Conservation (phyloP, 1,284 basidiomycete genomes). For the Sanghuangporus baumii region DNA sequence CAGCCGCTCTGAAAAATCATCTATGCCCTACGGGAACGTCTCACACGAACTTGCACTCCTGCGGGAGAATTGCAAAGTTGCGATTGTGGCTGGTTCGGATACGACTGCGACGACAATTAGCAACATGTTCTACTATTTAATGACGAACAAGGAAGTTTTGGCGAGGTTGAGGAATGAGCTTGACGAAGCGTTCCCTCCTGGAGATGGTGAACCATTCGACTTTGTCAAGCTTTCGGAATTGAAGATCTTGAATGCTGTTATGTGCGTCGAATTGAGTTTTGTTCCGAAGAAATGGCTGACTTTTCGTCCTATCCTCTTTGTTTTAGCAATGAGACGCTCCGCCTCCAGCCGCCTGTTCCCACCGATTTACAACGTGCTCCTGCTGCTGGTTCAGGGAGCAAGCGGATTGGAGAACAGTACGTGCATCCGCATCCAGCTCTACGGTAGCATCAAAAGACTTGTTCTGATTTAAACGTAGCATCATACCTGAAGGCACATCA, state of each 20-base stretch:
- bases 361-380: slow-evolving; percentile 14
- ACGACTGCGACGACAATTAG: slow-evolving; percentile 29
- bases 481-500: slow-evolving; percentile 43
- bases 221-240: slow-evolving; percentile 22
- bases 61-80: slow-evolving; percentile 28
- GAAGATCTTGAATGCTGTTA: slow-evolving; percentile 29
- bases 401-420: slow-evolving; percentile 9
- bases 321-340: slow-evolving; percentile 11
- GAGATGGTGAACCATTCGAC: slow-evolving; percentile 18
- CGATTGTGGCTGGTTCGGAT: slow-evolving; percentile 34
- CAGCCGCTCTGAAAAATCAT: background rate
- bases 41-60: slow-evolving; percentile 22
- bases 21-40: background rate
- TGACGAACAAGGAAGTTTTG: slow-evolving; percentile 27
- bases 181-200: slow-evolving; percentile 22
- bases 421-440: background rate
- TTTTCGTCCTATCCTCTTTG: background rate
- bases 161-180: slow-evolving; percentile 27
- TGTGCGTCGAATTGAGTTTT: slow-evolving; percentile 21
- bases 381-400: slow-evolving; percentile 2
- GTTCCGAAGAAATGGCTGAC: background rate
- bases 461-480: slow-evolving; percentile 26
- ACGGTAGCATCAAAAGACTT: background rate
- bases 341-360: slow-evolving; percentile 9
- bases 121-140: slow-evolving; percentile 28